Percentiles rank a stretch among this genome's conserved stretches.
These are phyloP conservation scores for Aspergillus sp. DNA, from an alignment of 2,329 filamentous ascomycete genomes.

Conservation along the genomic window DNA sequence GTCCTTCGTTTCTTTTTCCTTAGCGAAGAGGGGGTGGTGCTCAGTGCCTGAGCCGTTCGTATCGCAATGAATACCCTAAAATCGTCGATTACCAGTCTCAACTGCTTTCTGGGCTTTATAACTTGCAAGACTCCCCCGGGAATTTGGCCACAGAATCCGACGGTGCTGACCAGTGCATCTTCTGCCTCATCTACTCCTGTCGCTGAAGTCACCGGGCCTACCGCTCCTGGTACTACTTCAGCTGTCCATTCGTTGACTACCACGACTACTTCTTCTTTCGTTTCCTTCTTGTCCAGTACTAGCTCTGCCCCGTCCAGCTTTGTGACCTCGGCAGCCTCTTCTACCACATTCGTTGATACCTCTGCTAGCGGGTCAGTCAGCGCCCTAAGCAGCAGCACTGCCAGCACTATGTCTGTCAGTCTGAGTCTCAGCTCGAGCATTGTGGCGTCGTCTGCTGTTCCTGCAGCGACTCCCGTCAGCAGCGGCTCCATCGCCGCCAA, in stretches of 20 bases:
- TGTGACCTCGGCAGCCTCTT: constrained; percentile 12
- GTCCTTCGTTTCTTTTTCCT: constrained; percentile 14
- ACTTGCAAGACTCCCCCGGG: constrained; percentile 34
- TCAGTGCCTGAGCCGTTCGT: constrained; percentile 11
- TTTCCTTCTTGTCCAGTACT: constrained; percentile 5
- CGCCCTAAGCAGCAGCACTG: constrained; percentile 5
- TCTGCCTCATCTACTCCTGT: neutral
- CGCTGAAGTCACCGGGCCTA: neutral
- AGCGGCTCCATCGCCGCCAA: constrained; percentile 41
- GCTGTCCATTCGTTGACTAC: constrained; percentile 3
- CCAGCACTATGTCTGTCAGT: constrained; percentile 29
- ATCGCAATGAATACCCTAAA: constrained; percentile 28
- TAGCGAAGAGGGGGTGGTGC: constrained; percentile 4
- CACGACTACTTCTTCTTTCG: neutral
- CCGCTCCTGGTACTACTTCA: constrained; percentile 4
- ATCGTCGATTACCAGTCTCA: constrained; percentile 21
- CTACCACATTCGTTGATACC: constrained; percentile 11
- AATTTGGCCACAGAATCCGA: constrained; percentile 29
- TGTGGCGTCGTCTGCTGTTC: constrained; percentile 20
- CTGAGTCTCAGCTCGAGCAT: constrained; percentile 22
- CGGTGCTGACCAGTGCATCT: constrained; percentile 22
- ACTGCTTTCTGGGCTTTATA: constrained; percentile 36
- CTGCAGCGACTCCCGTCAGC: constrained; percentile 23
- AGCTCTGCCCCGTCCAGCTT: constrained; percentile 10
- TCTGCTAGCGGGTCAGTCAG: constrained; percentile 3